These are phyloP conservation scores for Citrullus amarus DNA, from an alignment of 306 rosid species.

Conservation along the genomic window DNA sequence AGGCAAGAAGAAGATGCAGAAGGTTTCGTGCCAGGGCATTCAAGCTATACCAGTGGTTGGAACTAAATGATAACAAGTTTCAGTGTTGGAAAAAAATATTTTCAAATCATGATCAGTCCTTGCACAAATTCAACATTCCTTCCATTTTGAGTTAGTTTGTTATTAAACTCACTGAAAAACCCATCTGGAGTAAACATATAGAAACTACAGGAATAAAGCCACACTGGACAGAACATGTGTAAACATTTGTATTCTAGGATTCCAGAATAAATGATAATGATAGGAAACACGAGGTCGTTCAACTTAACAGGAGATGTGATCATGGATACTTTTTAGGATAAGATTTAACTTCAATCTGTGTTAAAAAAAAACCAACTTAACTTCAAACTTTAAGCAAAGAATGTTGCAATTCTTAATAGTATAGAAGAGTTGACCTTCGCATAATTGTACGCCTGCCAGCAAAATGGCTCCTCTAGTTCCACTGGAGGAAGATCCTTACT, in stretches of 20 bases:
- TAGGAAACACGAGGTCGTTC: neutral
- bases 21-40: neutral
- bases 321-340: neutral
- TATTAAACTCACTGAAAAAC: neutral
- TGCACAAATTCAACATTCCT: neutral
- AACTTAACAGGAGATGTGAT: neutral
- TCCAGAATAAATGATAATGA: neutral
- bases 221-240: neutral
- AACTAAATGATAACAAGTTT: neutral
- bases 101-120: neutral
- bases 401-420: neutral
- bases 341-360: neutral
- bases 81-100: neutral
- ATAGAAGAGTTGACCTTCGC: conserved; percentile 50
- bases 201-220: neutral
- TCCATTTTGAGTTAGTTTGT: neutral
- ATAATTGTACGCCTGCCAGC: conserved; percentile 93
- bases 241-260: neutral
- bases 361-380: neutral
- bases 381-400: neutral
- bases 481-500: conserved; percentile 86
- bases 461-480: conserved; percentile 95
- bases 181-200: neutral
- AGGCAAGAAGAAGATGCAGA: neutral
- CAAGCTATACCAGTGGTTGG: neutral